Percentiles rank a stretch among this genome's conserved stretches.
These are phyloP conservation scores for Fonsecaea pedrosoi DNA, from an alignment of 2,329 filamentous ascomycete genomes.

Conservation along the genomic window DNA sequence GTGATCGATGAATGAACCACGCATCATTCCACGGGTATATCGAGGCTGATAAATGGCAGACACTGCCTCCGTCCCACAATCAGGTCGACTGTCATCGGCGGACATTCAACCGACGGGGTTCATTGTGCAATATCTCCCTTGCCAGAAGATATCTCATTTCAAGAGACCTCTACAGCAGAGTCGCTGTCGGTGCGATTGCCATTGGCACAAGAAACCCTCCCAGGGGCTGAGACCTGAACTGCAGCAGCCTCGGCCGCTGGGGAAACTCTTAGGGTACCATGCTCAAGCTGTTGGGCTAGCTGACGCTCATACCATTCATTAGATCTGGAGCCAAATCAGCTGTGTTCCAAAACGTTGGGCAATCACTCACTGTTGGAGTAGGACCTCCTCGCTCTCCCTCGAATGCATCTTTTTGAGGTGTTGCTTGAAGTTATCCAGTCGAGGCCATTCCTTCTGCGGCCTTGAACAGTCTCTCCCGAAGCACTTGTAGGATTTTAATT, in stretches of 20 bases:
- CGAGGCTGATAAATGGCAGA: too few relatives aligned
- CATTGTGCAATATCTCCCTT: too few relatives aligned
- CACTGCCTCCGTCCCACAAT: too few relatives aligned
- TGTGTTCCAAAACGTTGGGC: background rate
- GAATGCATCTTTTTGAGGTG: conserved; percentile 75
- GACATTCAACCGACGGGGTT: too few relatives aligned
- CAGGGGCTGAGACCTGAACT: background rate
- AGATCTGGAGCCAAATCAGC: conserved; percentile 41
- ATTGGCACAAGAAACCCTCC: background rate
- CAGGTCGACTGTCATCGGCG: too few relatives aligned
- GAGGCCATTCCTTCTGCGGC: conserved; percentile 75
- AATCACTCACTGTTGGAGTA: conserved; percentile 57
- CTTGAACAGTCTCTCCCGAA: conserved; percentile 61
- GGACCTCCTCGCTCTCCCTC: conserved; percentile 51
- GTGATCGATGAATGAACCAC: too few relatives aligned
- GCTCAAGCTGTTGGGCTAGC: conserved; percentile 9
- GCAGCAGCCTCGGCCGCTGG: background rate
- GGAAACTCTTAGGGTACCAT: background rate
- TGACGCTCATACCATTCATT: conserved; percentile 46
- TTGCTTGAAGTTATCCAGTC: conserved; percentile 83
- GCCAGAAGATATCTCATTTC: too few relatives aligned
- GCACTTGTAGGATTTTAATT: conserved; percentile 65
- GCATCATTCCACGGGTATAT: too few relatives aligned
- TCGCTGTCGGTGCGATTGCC: too few relatives aligned
- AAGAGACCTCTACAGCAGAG: too few relatives aligned